phyloP scores from a whole-genome alignment of 495 filamentous ascomycete species.

The Lophium mytilinum region DNA sequence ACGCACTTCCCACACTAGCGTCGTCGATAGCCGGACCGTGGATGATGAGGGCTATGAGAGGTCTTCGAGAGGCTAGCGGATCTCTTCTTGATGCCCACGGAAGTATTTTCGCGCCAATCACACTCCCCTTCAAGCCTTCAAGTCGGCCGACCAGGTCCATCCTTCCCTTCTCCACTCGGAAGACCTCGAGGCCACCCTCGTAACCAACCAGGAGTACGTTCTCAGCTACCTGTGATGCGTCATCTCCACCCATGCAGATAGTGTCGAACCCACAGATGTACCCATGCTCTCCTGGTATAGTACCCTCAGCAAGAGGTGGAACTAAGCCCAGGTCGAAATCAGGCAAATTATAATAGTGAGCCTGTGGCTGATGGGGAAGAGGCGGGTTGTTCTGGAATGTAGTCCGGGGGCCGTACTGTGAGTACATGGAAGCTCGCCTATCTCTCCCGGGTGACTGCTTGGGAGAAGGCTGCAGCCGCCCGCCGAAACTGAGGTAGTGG shows the following conservation, averaged over 20 bases:
- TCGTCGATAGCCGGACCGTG: conserved; percentile 55
- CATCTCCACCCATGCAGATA: conserved; percentile 43
- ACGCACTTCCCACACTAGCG: conserved; percentile 3
- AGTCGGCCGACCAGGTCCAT: conserved; percentile 57
- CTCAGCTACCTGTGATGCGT: conserved; percentile 45
- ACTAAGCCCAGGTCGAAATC: conserved; percentile 43
- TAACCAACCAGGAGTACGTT: conserved; percentile 70
- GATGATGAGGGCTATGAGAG: conserved; percentile 65
- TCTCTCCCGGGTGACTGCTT: conserved; percentile 16
- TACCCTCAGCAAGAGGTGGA: conserved; percentile 28
- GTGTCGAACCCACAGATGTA: conserved; percentile 76
- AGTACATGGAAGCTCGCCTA: conserved; percentile 52
- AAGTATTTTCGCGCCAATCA: conserved; percentile 72
- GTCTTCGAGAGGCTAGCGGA: conserved; percentile 38
- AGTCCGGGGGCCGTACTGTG: conserved; percentile 39
- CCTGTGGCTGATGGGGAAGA: conserved; percentile 71
- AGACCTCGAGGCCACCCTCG: conserved; percentile 65
- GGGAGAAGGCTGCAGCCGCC: conserved; percentile 25
- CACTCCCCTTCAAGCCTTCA: conserved; percentile 68
- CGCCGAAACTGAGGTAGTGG: conserved; percentile 26
- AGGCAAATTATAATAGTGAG: conserved; percentile 55
- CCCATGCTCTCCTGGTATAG: conserved; percentile 53
- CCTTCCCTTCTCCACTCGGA: conserved; percentile 57
- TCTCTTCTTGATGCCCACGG: conserved; percentile 46
- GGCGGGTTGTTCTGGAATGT: conserved; percentile 51